phyloP scores from a whole-genome alignment of 805 yeast species.

The Pichia kluyveri region DNA sequence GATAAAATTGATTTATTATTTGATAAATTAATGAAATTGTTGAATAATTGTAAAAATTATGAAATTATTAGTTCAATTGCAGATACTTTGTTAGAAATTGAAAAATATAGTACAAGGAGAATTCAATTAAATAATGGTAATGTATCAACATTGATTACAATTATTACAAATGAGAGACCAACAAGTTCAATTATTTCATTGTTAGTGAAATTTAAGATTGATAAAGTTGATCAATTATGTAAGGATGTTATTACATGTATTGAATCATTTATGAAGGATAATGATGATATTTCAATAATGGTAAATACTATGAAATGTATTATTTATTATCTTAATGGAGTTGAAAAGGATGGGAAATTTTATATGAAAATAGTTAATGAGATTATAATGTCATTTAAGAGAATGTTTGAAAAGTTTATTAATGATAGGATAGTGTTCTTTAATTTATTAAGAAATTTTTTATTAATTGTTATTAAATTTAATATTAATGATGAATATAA shows the following conservation, averaged over 20 bases:
- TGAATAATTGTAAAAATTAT: not conserved
- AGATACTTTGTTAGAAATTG: not conserved
- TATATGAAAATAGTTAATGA: not conserved
- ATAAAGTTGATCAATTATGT: not conserved
- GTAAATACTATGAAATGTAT: conserved; percentile 5
- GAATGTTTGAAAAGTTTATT: not conserved
- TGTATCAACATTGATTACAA: not conserved
- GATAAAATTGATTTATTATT: conserved; percentile 2
- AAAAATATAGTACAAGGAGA: not conserved
- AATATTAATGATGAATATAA: not conserved
- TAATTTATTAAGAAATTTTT: conserved; percentile 4
- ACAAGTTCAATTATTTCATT: conserved; percentile 13
- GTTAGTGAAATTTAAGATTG: no score
- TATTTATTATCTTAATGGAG: not conserved
- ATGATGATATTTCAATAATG: not conserved
- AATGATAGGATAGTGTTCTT: conserved; percentile 1
- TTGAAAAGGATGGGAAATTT: not conserved
- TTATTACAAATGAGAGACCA: conserved; percentile 16
- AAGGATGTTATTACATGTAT: conserved; percentile 3
- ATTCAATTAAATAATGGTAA: not conserved
- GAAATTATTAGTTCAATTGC: not conserved
- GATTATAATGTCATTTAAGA: not conserved
- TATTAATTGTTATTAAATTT: conserved; percentile 2
- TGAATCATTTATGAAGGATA: not conserved
- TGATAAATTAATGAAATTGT: not conserved